Percentiles rank a stretch among this genome's conserved stretches.
These are phyloP conservation scores for Clavariopsis aquatica DNA, from an alignment of 495 filamentous ascomycete genomes.

Conservation along the genomic window DNA sequence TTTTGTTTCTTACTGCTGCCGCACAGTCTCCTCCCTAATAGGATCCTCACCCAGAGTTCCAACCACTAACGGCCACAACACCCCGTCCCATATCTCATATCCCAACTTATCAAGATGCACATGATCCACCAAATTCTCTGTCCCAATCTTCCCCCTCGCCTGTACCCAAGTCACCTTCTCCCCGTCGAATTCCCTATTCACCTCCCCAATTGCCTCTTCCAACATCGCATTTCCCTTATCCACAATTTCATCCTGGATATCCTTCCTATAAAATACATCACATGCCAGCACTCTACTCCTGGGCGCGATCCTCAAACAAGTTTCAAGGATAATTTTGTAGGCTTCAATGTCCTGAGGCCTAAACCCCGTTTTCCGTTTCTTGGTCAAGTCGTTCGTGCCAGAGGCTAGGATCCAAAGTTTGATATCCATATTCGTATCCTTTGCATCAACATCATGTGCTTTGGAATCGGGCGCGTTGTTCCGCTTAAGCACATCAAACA, in stretches of 20 bases:
- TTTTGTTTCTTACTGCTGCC: not conserved
- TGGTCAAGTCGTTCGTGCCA: slow-evolving; percentile 8
- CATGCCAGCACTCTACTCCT: not conserved
- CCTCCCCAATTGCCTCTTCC: not conserved
- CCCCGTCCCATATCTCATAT: slow-evolving; percentile 3
- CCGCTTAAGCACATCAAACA: not conserved
- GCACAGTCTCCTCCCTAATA: not conserved
- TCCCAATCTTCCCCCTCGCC: not conserved
- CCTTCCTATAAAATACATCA: slow-evolving; percentile 6
- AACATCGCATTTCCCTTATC: not conserved
- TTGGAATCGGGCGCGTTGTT: not conserved
- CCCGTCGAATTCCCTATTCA: not conserved
- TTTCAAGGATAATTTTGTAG: not conserved
- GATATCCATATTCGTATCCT: not conserved
- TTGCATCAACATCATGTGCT: not conserved
- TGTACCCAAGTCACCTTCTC: slow-evolving; percentile 8
- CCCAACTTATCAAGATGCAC: slow-evolving; percentile 14
- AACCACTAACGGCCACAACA: not conserved
- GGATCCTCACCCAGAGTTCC: not conserved
- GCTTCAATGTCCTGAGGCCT: not conserved
- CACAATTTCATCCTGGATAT: not conserved
- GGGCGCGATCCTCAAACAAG: slow-evolving; percentile 11
- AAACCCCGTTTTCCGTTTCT: not conserved
- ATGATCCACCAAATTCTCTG: slow-evolving; percentile 3
- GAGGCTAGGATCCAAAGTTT: not conserved